Percentiles rank a stretch among this genome's conserved stretches.
Conservation (phyloP, 257 asterid species). For the Plantago major region DNA sequence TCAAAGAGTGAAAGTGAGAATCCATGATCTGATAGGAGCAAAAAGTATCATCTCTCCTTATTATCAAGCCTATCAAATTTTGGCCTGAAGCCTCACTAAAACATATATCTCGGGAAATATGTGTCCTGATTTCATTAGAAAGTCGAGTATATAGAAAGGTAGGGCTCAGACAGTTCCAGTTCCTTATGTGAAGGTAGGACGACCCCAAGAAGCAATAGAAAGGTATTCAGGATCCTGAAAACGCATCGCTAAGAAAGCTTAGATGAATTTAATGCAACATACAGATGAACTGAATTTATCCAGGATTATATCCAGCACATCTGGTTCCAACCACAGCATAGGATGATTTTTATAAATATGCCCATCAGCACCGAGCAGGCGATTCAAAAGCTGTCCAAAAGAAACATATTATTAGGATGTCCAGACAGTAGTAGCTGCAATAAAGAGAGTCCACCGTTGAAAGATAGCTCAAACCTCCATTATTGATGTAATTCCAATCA, state of each 20-base stretch:
- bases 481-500: slow-evolving; percentile 75
- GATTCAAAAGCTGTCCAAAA: slow-evolving; percentile 69
- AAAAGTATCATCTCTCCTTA: too few species aligned
- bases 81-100: too few species aligned
- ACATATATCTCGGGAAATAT: too few species aligned
- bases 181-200: slow-evolving; percentile 17
- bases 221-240: neutral
- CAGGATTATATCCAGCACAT: slow-evolving; percentile 81
- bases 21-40: too few species aligned
- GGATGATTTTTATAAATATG: slow-evolving; percentile 57
- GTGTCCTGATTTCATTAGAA: too few species aligned
- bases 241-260: slow-evolving; percentile 20
- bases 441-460: neutral
- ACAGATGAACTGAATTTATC: slow-evolving; percentile 92
- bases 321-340: slow-evolving; percentile 77
- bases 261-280: slow-evolving; percentile 41
- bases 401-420: slow-evolving; percentile 21
- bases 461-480: slow-evolving; percentile 62
- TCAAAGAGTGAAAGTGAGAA: too few species aligned
- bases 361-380: slow-evolving; percentile 78
- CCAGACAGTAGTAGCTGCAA: slow-evolving; percentile 11
- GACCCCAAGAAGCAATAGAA: slow-evolving; percentile 11
- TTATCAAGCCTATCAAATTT: too few species aligned
- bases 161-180: slow-evolving; percentile 18
- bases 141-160: too few species aligned